phyloP scores from a whole-genome alignment of 305 asterid species.

The Fraxinus platypoda region DNA sequence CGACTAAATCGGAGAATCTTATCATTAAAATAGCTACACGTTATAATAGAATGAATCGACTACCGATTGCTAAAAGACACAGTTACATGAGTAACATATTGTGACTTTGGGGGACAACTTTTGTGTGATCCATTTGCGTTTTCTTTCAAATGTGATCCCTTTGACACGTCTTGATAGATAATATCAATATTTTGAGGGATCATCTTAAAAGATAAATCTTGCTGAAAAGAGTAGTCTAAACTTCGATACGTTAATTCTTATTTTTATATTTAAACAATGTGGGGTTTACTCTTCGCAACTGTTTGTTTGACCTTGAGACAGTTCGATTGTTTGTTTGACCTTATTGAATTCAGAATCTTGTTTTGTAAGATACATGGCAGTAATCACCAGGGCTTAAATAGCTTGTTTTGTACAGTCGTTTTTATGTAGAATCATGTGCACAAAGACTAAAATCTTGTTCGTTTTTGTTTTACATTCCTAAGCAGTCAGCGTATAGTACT shows the following conservation, averaged over 20 bases:
- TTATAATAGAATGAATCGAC: neutral
- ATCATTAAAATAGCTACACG: neutral
- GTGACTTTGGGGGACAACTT: constrained; percentile 18
- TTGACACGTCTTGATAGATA: neutral
- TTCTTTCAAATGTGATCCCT: neutral
- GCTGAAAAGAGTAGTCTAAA: neutral
- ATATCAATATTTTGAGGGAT: neutral
- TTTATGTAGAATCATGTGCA: neutral
- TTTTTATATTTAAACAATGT: too few relatives aligned
- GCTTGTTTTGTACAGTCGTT: neutral
- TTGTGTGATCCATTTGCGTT: constrained; percentile 12
- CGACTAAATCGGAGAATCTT: neutral
- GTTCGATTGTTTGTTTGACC: neutral
- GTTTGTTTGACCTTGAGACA: too few relatives aligned
- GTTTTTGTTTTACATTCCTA: neutral
- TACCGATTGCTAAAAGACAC: neutral
- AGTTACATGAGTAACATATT: neutral
- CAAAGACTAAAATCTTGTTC: neutral
- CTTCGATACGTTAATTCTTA: neutral
- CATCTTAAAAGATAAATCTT: too few relatives aligned
- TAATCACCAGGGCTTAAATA: neutral
- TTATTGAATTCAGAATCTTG: neutral
- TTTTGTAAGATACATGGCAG: neutral
- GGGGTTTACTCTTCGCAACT: too few relatives aligned
- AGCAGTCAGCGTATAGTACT: neutral